phyloP scores from a whole-genome alignment of 2,329 filamentous ascomycete genomes.

The Intubia oerlemansii region DNA sequence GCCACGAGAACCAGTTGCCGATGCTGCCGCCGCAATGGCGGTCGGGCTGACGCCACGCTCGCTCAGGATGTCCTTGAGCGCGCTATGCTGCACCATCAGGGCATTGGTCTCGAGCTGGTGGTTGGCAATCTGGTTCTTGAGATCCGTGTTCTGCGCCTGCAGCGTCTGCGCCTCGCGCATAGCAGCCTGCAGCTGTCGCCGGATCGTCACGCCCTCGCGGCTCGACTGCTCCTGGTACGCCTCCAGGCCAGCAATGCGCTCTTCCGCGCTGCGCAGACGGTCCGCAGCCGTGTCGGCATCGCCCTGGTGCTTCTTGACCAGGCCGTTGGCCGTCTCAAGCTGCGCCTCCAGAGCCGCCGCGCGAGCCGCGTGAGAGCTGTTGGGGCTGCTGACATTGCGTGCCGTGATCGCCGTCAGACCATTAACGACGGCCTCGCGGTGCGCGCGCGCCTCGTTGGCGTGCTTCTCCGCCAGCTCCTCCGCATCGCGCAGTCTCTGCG shows the following conservation, averaged over 20 bases:
- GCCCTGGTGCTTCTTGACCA: slow-evolving; percentile 75
- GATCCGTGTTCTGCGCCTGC: slow-evolving; percentile 58
- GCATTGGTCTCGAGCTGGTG: slow-evolving; percentile 92
- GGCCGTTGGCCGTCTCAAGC: slow-evolving; percentile 50
- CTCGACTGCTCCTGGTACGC: slow-evolving; percentile 95
- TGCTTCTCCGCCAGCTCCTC: slow-evolving; percentile 79
- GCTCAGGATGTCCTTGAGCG: slow-evolving; percentile 75
- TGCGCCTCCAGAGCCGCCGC: slow-evolving; percentile 60
- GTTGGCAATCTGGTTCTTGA: slow-evolving; percentile 62
- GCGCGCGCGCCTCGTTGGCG: slow-evolving; percentile 67
- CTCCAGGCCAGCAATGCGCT: slow-evolving; percentile 88
- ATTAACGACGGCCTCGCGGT: slow-evolving; percentile 61
- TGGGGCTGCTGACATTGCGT: slow-evolving; percentile 19
- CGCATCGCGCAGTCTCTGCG: slow-evolving; percentile 57
- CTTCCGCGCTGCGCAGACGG: slow-evolving; percentile 78
- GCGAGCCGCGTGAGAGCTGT: slow-evolving; percentile 28
- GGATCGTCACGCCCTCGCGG: slow-evolving; percentile 72
- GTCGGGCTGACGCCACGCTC: slow-evolving; percentile 75
- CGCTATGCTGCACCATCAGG: slow-evolving; percentile 74
- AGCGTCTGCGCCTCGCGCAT: slow-evolving; percentile 69
- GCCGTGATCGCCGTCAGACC: slow-evolving; percentile 48
- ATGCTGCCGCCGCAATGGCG: neutral
- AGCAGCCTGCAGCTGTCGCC: slow-evolving; percentile 70
- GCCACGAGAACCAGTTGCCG: neutral
- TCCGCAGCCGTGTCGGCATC: slow-evolving; percentile 76